phyloP scores from a whole-genome alignment of 164 flowering plant species.

The Houttuynia cordata region DNA sequence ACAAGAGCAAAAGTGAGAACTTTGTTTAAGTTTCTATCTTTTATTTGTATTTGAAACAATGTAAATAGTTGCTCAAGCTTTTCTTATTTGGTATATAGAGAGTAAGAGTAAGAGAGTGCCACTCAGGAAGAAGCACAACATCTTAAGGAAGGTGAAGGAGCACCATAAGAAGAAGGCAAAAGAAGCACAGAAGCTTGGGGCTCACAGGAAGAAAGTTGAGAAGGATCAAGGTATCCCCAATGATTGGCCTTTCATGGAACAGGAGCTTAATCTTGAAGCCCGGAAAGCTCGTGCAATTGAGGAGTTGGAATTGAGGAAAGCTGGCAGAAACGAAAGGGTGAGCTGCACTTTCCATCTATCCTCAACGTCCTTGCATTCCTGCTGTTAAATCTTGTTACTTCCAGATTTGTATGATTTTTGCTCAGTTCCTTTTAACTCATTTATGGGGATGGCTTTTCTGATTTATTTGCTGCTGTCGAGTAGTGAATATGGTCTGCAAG shows the following conservation, averaged over 20 bases:
- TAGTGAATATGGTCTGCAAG: no score
- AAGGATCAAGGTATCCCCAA: constrained; percentile 96
- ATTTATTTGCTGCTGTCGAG: no score
- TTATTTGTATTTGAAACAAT: background rate
- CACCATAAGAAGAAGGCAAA: no score
- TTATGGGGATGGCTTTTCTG: no score
- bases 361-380: background rate
- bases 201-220: constrained; percentile 47
- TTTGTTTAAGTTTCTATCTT: background rate
- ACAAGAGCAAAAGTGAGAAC: no score
- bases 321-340: constrained; percentile 89
- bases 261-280: constrained; percentile 90
- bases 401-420: no score
- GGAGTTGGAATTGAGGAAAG: constrained; percentile 82
- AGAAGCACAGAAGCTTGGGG: constrained; percentile 80
- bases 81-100: constrained; percentile 29
- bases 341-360: no score
- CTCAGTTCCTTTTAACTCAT: no score
- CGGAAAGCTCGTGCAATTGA: constrained; percentile 67
- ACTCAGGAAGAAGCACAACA: constrained; percentile 76
- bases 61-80: background rate
- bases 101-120: constrained; percentile 90
- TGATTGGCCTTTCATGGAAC: no score
- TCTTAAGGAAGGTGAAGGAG: constrained; percentile 72
- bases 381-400: background rate